Percentiles rank a stretch among this genome's conserved stretches.
phyloP scores from a whole-genome alignment of 139 green algal species.

The Chlamydomonas schloesseri region DNA sequence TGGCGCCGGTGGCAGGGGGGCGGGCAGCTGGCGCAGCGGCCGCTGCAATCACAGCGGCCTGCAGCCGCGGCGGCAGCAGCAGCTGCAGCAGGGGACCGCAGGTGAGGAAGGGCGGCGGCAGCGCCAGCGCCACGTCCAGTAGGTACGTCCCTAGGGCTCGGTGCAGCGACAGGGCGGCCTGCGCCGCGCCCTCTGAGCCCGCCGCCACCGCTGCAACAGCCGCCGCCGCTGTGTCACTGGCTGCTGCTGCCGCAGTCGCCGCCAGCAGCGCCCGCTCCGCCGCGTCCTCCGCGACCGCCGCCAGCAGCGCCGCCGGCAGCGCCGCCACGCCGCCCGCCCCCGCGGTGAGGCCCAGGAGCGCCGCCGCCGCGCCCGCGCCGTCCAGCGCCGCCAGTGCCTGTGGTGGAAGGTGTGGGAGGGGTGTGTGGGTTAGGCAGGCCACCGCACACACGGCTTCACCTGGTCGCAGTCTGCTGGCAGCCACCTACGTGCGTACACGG shows the following conservation, averaged over 20 bases:
- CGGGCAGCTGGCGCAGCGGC: background rate
- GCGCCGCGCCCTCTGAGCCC: background rate
- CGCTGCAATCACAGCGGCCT: background rate
- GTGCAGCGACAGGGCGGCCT: too few relatives aligned
- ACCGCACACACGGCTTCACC: background rate
- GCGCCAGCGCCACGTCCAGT: background rate
- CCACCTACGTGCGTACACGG: background rate
- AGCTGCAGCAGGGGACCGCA: conserved; percentile 17
- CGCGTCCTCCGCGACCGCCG: background rate
- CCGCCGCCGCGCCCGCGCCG: background rate
- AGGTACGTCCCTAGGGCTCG: background rate
- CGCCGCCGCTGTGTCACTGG: too few relatives aligned
- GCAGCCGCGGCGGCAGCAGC: conserved; percentile 7
- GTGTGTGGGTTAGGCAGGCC: too few relatives aligned
- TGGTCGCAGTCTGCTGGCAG: background rate
- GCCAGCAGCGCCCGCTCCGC: background rate
- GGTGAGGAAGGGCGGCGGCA: conserved; percentile 23
- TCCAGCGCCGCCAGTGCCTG: conserved; percentile 10
- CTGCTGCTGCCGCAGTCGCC: too few relatives aligned
- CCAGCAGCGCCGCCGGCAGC: conserved; percentile 27
- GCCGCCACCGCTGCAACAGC: background rate
- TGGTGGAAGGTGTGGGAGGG: background rate
- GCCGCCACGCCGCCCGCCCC: conserved; percentile 8
- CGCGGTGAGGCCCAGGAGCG: conserved; percentile 15
- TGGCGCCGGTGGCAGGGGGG: background rate